A percentile compares a stretch with the other conserved stretches of the same genome.
Evolutionary conservation across 202 grass and related monocot genomes (phyloP).

Genomic region (Digitaria exilis): DNA sequence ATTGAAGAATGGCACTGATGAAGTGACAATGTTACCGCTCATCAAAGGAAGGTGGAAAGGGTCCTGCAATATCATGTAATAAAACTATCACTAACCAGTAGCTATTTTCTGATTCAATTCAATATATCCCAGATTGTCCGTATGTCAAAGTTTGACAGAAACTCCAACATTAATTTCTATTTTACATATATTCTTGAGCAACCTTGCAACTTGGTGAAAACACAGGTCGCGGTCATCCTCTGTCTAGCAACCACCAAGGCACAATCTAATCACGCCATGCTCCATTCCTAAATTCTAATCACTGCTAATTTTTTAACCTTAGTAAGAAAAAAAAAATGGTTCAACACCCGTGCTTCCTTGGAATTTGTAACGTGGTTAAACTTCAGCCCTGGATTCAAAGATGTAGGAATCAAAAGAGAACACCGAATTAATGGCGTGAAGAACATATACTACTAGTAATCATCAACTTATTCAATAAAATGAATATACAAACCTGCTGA

Average conservation of each 20-base stretch:
- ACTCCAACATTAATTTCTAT: constrained; percentile 1
- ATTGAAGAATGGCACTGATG: too few relatives aligned
- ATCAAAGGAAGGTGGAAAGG: too few relatives aligned
- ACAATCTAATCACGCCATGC: constrained; percentile 18
- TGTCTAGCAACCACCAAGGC: background rate
- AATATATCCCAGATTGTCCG: background rate
- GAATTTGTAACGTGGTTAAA: constrained; percentile 17
- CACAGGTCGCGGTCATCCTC: background rate
- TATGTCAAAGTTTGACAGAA: background rate
- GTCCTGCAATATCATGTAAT: too few relatives aligned
- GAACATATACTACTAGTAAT: background rate
- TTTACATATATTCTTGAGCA: constrained; percentile 20
- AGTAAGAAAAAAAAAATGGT: constrained; percentile 17
- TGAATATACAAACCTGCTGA: constrained; percentile 64
- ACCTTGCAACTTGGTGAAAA: background rate
- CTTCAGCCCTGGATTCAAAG: constrained; percentile 41
- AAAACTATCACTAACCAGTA: too few relatives aligned
- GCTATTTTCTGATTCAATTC: background rate
- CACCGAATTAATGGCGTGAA: background rate
- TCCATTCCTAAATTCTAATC: constrained; percentile 16
- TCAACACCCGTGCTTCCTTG: constrained; percentile 7
- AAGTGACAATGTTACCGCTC: too few relatives aligned
- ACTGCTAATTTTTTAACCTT: background rate
- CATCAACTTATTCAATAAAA: background rate
- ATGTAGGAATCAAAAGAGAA: background rate